phyloP scores from a whole-genome alignment of 2,329 filamentous ascomycete species.

The Colletotrichum phormii region DNA sequence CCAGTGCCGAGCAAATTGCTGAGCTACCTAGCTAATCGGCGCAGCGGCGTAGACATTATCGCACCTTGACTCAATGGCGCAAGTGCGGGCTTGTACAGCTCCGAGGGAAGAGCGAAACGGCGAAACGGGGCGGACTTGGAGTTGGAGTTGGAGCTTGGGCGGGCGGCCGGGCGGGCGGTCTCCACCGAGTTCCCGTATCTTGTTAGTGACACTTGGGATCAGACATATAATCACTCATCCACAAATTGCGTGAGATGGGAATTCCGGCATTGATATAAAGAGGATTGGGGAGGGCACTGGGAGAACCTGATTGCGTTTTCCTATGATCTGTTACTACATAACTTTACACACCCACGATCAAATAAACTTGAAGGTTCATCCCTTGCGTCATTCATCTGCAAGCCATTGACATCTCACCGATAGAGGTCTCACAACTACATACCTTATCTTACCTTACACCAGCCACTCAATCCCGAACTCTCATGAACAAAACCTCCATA shows the following conservation, averaged over 20 bases:
- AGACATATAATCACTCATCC: slow-evolving; percentile 11
- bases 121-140: background rate
- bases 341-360: background rate
- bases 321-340: background rate
- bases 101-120: slow-evolving; percentile 14
- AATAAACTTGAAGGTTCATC: background rate
- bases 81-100: slow-evolving; percentile 1
- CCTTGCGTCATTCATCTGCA: background rate
- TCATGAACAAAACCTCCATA: background rate
- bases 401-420: slow-evolving; percentile 3
- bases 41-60: background rate
- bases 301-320: background rate
- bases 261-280: background rate
- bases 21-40: background rate
- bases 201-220: background rate
- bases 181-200: slow-evolving; percentile 1
- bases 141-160: no score
- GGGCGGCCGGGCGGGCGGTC: background rate
- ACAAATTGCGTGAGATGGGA: background rate
- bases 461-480: background rate
- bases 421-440: background rate
- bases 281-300: background rate
- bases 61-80: background rate
- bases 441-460: background rate
- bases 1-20: slow-evolving; percentile 10